Base-by-base conservation (phyloP, 495 filamentous ascomycete species). In the Friedmanniomyces endolithicus region DNA sequence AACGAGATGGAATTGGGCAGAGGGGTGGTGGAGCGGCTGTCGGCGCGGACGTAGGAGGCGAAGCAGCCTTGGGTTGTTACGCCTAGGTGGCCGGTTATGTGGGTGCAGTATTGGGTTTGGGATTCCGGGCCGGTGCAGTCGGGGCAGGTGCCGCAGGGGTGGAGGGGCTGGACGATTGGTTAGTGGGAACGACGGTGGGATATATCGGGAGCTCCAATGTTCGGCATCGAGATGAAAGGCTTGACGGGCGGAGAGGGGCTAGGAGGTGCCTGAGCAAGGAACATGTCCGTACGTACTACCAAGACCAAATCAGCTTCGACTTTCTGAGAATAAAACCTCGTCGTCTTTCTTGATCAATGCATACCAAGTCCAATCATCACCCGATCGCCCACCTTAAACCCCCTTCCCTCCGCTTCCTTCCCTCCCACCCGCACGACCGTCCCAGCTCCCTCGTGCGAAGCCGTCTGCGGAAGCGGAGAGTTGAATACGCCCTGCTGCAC, bases 391-490 rank as follows among this genome's bases (percentile, higher is more conserved):
- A 64, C 45, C 29, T 67, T 57, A 56, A 80, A 78, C 17, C 67
- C 64, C 8, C 46, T 60, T 22, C 76, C 71, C 1, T 63, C 49
- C 6, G 69, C 64, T 16, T 50, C 47, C 6, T 7, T 25, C n/a
- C 37, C 46, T 22, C 79, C 80, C 31, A 74, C 50, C 0, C 69
- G 68, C 22, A 73, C 73, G 35, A 82, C 71, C 6, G 74, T 79
- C 11, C 80, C 79, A 14, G 74, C 62, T 19, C 77, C 78, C 65
- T 83, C 78, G 61, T 84, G 81, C 0, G 75, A 81, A 3, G 71
- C 77, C 25, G 71, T 80, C 51, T 68, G 70, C 0, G 78, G 77
- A 7, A 81, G 68, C 16, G 59, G 52, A 17, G 70, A 67, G 22
- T 59, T 58, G 63, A 75, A 63, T 44, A 68, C 51, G 50, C 80